Evolutionary conservation across 305 asterid genomes (phyloP).

Genomic region (Coffea humblotiana): DNA sequence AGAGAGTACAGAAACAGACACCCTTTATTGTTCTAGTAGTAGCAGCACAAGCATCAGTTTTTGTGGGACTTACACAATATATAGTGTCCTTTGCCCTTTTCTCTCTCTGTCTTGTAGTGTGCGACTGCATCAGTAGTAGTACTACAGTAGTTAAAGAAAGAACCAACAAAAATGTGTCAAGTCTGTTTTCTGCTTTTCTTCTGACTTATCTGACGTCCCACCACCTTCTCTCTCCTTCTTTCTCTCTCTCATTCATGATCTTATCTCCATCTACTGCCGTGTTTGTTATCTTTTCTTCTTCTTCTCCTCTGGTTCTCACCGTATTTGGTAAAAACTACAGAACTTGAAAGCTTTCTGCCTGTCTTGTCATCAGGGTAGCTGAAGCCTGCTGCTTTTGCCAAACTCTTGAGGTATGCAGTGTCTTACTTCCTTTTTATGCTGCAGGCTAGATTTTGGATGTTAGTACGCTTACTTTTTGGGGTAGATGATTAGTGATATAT

Average conservation of each 20-base stretch:
- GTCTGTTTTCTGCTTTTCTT: conserved; percentile 33
- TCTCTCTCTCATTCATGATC: conserved; percentile 46
- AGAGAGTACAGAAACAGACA: conserved; percentile 13
- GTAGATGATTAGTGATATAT: conserved; percentile 2
- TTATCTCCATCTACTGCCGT: conserved; percentile 46
- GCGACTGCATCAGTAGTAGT: not conserved
- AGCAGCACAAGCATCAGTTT: not conserved
- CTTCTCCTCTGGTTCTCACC: conserved; percentile 24
- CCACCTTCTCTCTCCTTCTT: conserved; percentile 29
- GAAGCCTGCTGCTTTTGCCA: conserved; percentile 25
- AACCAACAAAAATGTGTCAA: conserved; percentile 42
- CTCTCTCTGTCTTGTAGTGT: conserved; percentile 20
- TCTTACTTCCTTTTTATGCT: too few species aligned
- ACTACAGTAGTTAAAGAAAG: not conserved
- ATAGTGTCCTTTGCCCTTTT: conserved; percentile 14
- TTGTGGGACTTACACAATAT: conserved; percentile 20
- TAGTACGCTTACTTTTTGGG: not conserved
- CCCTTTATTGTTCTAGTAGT: not conserved
- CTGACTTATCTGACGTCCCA: conserved; percentile 60
- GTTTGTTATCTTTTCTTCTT: conserved; percentile 20
- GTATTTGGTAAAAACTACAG: conserved; percentile 61
- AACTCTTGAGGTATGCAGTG: conserved; percentile 26
- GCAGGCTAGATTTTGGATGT: not conserved
- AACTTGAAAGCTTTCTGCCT: conserved; percentile 23
- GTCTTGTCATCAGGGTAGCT: conserved; percentile 51